Percentiles rank a stretch among this genome's conserved stretches.
These are phyloP conservation scores for Jacaranda copaia DNA, from an alignment of 257 asterid genomes.

Conservation along the genomic window DNA sequence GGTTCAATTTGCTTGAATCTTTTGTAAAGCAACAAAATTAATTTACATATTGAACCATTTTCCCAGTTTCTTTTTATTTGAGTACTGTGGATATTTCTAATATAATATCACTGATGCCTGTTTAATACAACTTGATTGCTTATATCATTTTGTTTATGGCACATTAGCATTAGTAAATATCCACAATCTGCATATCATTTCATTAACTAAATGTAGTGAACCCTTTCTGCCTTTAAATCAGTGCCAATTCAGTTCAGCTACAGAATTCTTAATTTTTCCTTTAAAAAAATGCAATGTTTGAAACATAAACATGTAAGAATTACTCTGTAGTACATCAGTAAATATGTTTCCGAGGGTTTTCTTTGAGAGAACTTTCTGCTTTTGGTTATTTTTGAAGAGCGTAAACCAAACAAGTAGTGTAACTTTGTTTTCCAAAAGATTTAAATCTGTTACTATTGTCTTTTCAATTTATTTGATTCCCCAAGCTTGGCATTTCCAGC, in stretches of 20 bases:
- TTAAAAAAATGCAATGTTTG: background rate
- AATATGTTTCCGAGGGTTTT: background rate
- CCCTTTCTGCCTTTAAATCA: background rate
- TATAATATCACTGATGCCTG: constrained; percentile 1
- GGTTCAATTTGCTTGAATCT: constrained; percentile 9
- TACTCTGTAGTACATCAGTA: constrained; percentile 6
- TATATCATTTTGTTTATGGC: background rate
- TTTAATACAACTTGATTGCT: constrained; percentile 5
- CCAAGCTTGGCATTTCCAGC: constrained; percentile 21
- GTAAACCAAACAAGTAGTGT: constrained; percentile 8
- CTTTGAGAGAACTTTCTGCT: constrained; percentile 14
- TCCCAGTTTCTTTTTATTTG: background rate
- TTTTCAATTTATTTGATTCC: constrained; percentile 5
- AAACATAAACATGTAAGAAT: constrained; percentile 13
- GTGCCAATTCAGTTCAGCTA: constrained; percentile 15
- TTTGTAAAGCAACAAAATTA: constrained; percentile 4
- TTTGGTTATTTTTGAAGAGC: constrained; percentile 19
- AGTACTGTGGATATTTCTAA: background rate
- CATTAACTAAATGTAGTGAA: constrained; percentile 1
- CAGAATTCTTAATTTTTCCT: constrained; percentile 1
- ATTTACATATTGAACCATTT: background rate
- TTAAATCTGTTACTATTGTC: background rate
- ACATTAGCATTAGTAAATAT: constrained; percentile 3
- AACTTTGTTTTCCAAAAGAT: constrained; percentile 21
- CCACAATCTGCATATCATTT: constrained; percentile 1